Evolutionary conservation across 495 filamentous ascomycete species (phyloP).

Genomic region (Lasiosphaeris hirsuta): DNA sequence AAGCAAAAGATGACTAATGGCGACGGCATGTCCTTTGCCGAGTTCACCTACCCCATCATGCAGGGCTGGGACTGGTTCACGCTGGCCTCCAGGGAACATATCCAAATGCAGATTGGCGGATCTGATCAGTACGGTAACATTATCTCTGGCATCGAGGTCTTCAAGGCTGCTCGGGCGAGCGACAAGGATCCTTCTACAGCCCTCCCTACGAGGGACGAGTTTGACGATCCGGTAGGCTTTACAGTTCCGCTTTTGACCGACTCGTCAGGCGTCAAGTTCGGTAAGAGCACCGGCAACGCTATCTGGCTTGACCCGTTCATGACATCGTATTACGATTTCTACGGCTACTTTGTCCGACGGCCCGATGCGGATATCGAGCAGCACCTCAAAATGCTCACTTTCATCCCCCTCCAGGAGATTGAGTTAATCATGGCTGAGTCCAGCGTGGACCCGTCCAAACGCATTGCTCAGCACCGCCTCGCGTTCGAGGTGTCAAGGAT

Average conservation of each 20-base stretch:
- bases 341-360: slow-evolving; percentile 80
- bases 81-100: slow-evolving; percentile 57
- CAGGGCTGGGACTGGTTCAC: slow-evolving; percentile 98
- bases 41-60: slow-evolving; percentile 89
- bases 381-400: slow-evolving; percentile 88
- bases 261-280: slow-evolving; percentile 82
- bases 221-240: slow-evolving; percentile 68
- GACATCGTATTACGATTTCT: slow-evolving; percentile 81
- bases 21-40: slow-evolving; percentile 88
- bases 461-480: slow-evolving; percentile 75
- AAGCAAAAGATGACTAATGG: slow-evolving; percentile 74
- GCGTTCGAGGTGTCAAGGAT: slow-evolving; percentile 77
- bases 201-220: slow-evolving; percentile 27
- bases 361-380: slow-evolving; percentile 74
- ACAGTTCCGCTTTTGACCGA: slow-evolving; percentile 89
- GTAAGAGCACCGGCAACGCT: slow-evolving; percentile 92
- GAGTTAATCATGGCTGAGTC: slow-evolving; percentile 63
- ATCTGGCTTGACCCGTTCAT: slow-evolving; percentile 83
- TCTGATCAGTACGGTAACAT: slow-evolving; percentile 98
- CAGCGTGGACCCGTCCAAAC: slow-evolving; percentile 57
- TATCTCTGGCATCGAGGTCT: slow-evolving; percentile 77
- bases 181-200: slow-evolving; percentile 36
- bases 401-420: slow-evolving; percentile 68
- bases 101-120: slow-evolving; percentile 86
- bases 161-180: slow-evolving; percentile 66